Evolutionary conservation across 2,329 filamentous ascomycete genomes (phyloP).

Genomic region (Aurifilum marmelostoma): DNA sequence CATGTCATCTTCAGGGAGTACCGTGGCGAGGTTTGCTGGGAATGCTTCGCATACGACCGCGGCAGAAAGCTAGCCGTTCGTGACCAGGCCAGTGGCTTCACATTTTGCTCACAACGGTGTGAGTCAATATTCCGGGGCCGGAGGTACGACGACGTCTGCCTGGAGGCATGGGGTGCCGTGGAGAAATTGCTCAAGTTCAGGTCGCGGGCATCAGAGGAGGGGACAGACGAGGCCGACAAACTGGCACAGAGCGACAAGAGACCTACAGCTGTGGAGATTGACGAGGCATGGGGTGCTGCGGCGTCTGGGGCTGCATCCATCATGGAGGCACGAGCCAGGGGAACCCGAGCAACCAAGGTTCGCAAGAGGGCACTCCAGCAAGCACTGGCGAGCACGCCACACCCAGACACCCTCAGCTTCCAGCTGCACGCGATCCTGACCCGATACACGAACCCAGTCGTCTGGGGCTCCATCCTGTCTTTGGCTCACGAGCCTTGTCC

Average conservation of each 20-base stretch:
- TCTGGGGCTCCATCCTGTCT: constrained; percentile 12
- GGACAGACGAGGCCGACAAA: not conserved
- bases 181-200: constrained; percentile 9
- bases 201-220: not conserved
- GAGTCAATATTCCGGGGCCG: not conserved
- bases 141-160: constrained; percentile 11
- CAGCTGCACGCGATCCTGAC: constrained; percentile 22
- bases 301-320: constrained; percentile 12
- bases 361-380: constrained; percentile 4
- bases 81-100: constrained; percentile 16
- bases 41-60: constrained; percentile 26
- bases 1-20: constrained; percentile 26
- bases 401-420: constrained; percentile 21
- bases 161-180: constrained; percentile 22
- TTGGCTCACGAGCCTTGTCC: constrained; percentile 18
- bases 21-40: constrained; percentile 28
- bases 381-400: constrained; percentile 9
- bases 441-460: not conserved
- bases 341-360: not conserved
- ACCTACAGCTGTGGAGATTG: constrained; percentile 11
- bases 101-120: constrained; percentile 24
- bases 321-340: not conserved
- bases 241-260: not conserved
- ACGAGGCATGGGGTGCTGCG: constrained; percentile 14
- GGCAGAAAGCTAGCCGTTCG: constrained; percentile 23